These are phyloP conservation scores for Globisporangium cederbergense DNA, from an alignment of 352 stramenopile genomes.

Conservation along the genomic window DNA sequence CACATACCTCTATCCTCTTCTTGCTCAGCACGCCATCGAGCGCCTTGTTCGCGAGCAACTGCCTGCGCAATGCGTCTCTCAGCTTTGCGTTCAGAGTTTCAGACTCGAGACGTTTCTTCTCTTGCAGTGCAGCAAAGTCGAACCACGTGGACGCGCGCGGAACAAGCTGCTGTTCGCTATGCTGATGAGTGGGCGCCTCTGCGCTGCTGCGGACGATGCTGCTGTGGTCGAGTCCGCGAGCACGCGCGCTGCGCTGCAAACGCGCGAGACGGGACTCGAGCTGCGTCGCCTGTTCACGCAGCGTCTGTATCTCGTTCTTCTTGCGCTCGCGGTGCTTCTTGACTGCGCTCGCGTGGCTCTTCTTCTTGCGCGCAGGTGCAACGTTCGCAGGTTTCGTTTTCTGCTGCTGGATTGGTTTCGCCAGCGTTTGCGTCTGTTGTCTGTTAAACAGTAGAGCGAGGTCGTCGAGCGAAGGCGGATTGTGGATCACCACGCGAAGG, in stretches of 20 bases:
- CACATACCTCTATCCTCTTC: not conserved
- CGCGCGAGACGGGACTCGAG: conserved; percentile 7
- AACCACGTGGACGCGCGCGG: not conserved
- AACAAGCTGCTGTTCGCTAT: not conserved
- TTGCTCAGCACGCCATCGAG: conserved; percentile 2
- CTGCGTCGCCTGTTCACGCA: not conserved
- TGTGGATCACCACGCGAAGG: conserved; percentile 12
- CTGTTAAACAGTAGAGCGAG: not conserved
- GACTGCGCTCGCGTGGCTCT: not conserved
- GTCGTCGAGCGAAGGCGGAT: not conserved
- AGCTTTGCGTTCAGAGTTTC: conserved; percentile 9
- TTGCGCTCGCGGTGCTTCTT: conserved; percentile 10
- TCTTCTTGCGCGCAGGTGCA: not conserved
- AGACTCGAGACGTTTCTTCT: not conserved
- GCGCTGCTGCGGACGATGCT: not conserved
- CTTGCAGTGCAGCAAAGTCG: conserved; percentile 6
- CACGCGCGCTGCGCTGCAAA: not conserved
- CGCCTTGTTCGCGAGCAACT: not conserved
- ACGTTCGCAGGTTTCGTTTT: not conserved
- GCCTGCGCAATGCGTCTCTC: not conserved
- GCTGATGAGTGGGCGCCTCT: not conserved
- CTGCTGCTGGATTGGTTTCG: no score
- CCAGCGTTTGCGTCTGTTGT: not conserved
- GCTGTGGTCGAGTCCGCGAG: not conserved
- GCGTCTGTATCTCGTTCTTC: conserved; percentile 5